A percentile compares a stretch with the other conserved stretches of the same genome.
Evolutionary conservation across 2,329 filamentous ascomycete species (phyloP).

Genomic region (Nothophaeocryptopus gaeumannii): DNA sequence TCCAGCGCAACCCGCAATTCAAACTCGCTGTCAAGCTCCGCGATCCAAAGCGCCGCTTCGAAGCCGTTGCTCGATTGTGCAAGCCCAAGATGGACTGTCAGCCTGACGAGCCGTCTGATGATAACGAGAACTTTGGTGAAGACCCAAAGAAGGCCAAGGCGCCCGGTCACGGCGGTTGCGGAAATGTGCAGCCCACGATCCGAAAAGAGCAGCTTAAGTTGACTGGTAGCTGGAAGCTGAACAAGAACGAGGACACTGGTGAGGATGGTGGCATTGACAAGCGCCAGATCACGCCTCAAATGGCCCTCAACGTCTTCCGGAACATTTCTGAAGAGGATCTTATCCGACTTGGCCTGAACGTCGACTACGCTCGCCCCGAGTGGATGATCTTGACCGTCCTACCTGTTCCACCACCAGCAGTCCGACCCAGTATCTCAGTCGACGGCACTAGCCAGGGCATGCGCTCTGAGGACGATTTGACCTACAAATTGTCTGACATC

Average conservation of each 20-base stretch:
- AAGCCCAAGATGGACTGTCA: slow-evolving; percentile 85
- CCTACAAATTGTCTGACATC: slow-evolving; percentile 97
- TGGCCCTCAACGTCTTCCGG: slow-evolving; percentile 81
- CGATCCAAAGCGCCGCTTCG: slow-evolving; percentile 92
- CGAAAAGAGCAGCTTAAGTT: slow-evolving; percentile 83
- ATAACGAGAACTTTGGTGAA: slow-evolving; percentile 67
- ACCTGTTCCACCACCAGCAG: slow-evolving; percentile 90
- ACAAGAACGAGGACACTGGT: slow-evolving; percentile 70
- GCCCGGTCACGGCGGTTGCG: slow-evolving; percentile 78
- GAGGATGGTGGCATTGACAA: slow-evolving; percentile 70
- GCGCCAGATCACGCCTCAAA: slow-evolving; percentile 75
- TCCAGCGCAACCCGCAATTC: slow-evolving; percentile 80
- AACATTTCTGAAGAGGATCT: slow-evolving; percentile 80
- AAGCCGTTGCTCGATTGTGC: slow-evolving; percentile 85
- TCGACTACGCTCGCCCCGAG: slow-evolving; percentile 91
- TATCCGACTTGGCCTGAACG: slow-evolving; percentile 83
- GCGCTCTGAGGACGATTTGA: slow-evolving; percentile 97
- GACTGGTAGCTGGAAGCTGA: slow-evolving; percentile 68
- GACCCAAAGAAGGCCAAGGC: slow-evolving; percentile 53
- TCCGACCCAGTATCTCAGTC: slow-evolving; percentile 94
- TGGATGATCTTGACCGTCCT: slow-evolving; percentile 98
- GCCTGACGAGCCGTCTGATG: slow-evolving; percentile 70
- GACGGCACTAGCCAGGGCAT: slow-evolving; percentile 89
- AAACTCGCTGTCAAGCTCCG: slow-evolving; percentile 75
- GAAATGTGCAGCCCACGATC: slow-evolving; percentile 84